Evolutionary conservation across 331 rosid genomes (phyloP).

Genomic region (Malus hybrid): DNA sequence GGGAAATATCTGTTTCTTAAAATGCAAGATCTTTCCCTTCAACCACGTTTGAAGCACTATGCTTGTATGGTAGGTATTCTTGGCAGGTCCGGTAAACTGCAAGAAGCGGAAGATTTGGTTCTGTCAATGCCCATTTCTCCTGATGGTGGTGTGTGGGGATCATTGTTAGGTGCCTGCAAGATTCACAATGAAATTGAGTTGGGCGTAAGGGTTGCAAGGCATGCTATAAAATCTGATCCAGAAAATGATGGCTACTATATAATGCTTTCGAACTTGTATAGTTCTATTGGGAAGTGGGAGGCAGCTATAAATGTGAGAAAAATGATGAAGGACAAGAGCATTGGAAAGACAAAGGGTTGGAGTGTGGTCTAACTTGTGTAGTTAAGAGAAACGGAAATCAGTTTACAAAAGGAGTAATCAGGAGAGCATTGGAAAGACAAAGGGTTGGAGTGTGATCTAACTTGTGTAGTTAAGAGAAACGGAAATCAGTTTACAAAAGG

Average conservation of each 20-base stretch:
- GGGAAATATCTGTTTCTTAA: conserved; percentile 46
- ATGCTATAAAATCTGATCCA: conserved; percentile 64
- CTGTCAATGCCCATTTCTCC: conserved; percentile 72
- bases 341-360: no score
- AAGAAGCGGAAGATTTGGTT: conserved; percentile 64
- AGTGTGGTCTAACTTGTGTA: no score
- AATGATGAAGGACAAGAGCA: conserved; percentile 44
- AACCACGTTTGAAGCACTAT: conserved; percentile 67
- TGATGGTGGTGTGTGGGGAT: conserved; percentile 73
- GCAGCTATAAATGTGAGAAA: conserved; percentile 59
- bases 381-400: no score
- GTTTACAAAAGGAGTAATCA: no score
- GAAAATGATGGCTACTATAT: conserved; percentile 67
- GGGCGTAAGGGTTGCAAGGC: conserved; percentile 56
- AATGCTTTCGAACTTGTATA: conserved; percentile 57
- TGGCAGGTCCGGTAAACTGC: conserved; percentile 61
- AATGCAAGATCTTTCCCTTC: conserved; percentile 43
- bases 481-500: not conserved
- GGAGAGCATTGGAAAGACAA: conserved; percentile 46
- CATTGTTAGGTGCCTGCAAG: conserved; percentile 68
- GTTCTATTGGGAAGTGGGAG: conserved; percentile 71
- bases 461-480: not conserved
- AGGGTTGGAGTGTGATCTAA: conserved; percentile 51
- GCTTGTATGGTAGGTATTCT: conserved; percentile 84
- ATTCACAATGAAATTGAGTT: conserved; percentile 48